phyloP scores from a whole-genome alignment of 768 basidiomycete genomes.

The Tylopilus sp. region DNA sequence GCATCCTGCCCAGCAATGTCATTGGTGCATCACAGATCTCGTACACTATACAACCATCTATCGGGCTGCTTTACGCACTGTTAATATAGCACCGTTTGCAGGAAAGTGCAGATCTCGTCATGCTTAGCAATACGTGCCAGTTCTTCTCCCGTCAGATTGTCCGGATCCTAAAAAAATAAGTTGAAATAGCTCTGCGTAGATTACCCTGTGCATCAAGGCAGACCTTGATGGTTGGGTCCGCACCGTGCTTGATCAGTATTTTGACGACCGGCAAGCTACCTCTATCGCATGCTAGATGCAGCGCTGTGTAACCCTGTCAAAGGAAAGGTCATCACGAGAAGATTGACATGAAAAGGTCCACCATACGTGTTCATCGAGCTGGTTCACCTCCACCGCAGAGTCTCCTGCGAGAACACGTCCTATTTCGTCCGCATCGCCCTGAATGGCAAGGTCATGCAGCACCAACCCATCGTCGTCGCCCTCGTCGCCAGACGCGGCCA shows the following conservation, averaged over 20 bases:
- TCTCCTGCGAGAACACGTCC: slow-evolving; percentile 40
- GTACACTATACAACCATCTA: slow-evolving; percentile 1
- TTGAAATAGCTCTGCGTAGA: slow-evolving; percentile 2
- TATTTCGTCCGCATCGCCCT: slow-evolving; percentile 48
- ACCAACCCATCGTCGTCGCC: slow-evolving; percentile 37
- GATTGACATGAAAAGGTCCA: not conserved
- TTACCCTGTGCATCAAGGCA: not conserved
- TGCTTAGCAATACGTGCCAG: slow-evolving; percentile 59
- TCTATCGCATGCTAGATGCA: slow-evolving; percentile 86
- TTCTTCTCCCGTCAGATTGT: slow-evolving; percentile 57
- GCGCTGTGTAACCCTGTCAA: slow-evolving; percentile 76
- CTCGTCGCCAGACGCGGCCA: slow-evolving; percentile 39
- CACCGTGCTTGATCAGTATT: slow-evolving; percentile 60
- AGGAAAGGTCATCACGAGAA: slow-evolving; percentile 3
- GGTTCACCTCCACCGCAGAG: slow-evolving; percentile 50
- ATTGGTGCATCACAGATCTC: not conserved
- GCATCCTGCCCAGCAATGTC: not conserved
- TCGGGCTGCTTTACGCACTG: slow-evolving; percentile 10
- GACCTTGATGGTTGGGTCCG: slow-evolving; percentile 64
- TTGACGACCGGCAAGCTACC: slow-evolving; percentile 59
- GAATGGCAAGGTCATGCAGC: slow-evolving; percentile 64
- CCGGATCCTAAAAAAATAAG: slow-evolving; percentile 53
- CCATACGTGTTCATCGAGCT: slow-evolving; percentile 71
- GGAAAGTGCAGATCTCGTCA: slow-evolving; percentile 44
- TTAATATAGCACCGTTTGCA: slow-evolving; percentile 17